Percentiles rank a stretch among this genome's conserved stretches.
phyloP scores from a whole-genome alignment of 23 red algal genomes.

The Gracilaria domingensis region DNA sequence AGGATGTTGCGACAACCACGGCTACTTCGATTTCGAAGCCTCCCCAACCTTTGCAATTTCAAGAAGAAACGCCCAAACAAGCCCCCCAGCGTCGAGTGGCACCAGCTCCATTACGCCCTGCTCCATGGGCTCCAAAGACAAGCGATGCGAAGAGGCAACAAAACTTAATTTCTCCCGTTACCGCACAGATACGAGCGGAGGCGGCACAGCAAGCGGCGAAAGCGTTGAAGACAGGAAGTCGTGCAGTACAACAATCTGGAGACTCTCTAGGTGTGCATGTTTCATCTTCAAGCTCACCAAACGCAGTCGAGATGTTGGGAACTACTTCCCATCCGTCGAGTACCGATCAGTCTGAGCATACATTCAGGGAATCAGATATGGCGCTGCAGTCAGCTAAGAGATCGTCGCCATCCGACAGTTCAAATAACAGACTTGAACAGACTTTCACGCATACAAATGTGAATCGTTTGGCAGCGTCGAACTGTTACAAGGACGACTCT shows the following conservation, averaged over 20 bases:
- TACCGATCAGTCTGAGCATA: neutral
- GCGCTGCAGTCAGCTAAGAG: too few species aligned
- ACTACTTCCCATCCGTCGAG: neutral
- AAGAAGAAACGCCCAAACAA: neutral
- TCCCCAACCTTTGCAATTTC: neutral
- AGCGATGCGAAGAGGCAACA: constrained; percentile 2
- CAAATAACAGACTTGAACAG: neutral
- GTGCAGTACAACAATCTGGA: neutral
- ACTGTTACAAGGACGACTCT: constrained; percentile 14
- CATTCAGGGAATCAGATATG: neutral
- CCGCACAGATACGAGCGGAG: constrained; percentile 31
- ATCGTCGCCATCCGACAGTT: neutral
- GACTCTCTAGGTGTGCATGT: neutral
- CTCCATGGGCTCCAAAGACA: constrained; percentile 42
- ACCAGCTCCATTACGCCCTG: constrained; percentile 42
- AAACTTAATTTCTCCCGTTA: constrained; percentile 27
- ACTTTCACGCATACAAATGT: neutral
- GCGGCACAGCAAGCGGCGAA: constrained; percentile 12
- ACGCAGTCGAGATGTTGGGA: neutral
- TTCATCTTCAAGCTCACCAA: neutral
- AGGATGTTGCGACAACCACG: neutral
- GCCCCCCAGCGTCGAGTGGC: constrained; percentile 31
- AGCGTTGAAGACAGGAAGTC: neutral
- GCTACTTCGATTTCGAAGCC: neutral
- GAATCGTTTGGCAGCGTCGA: neutral